Evolutionary conservation across 257 asterid species (phyloP), one percentile per base, ranked within the genome.

Genomic region (Forsythia suspensa): DNA sequence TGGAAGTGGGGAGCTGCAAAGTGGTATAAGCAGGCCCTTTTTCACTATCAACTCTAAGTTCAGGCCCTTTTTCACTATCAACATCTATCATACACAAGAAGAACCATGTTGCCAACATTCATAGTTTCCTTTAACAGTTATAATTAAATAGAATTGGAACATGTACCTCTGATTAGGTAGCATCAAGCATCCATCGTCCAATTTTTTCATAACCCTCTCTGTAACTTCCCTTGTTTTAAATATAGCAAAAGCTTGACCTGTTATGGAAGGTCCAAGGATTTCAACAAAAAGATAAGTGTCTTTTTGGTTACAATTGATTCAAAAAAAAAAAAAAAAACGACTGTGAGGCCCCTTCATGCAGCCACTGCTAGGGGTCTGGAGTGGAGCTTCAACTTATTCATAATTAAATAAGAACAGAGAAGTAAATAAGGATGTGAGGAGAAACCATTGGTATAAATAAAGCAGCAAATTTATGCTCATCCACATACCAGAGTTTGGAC

Each of bases 221-320:
- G 89, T 92, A 46, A 80, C 94, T 77, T 86, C 95, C 77, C 85
- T 89, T 77, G 96, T 52, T 80, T 72, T 86, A 77, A 94, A 81
- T 38, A 89, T 85, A 73, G 79, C 89, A 42, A 94, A 79, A 71
- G 98, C 98, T 88, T 86, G 92, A 80, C 98, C 98, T 94, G 84
- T 73, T 80, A 80, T 77, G 5, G 44, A 41, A 41, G 44, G 44
- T 41, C 44, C 5, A 8, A 80, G 41, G 63, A 78, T 78, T 84
- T 38, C 34, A 52, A 76, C 21, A 44, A 67, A 6, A 41, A 41
- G 8, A 41, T 8, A 2, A 41, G 8, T 4, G 8, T 41, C 44
- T 41, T 41, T 41, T 41, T 41, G 44, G 44, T 41, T 41, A 41
- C 8, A 41, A 8, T 41, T 41, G 5, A 3, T 41, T 41, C 2